A percentile compares a stretch with the other conserved stretches of the same genome.
phyloP scores from a whole-genome alignment of 2,329 filamentous ascomycete species.

The Ophiostoma himal-ulmi region DNA sequence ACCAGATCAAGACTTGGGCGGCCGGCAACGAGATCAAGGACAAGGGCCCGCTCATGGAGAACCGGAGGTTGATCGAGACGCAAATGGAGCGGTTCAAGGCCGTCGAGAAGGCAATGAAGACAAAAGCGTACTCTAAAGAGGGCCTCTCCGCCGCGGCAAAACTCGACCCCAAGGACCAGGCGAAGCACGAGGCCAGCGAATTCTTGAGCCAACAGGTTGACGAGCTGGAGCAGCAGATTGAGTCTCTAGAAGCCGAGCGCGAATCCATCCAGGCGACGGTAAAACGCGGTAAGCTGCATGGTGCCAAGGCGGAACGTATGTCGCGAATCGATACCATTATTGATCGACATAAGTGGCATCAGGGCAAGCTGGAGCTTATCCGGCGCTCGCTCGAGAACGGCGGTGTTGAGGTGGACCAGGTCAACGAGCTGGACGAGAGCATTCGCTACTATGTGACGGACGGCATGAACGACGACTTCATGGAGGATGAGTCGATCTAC shows the following conservation, averaged over 20 bases:
- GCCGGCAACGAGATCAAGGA: slow-evolving; percentile 99
- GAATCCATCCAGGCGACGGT: slow-evolving; percentile 79
- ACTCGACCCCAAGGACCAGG: slow-evolving; percentile 95
- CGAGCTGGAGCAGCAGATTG: slow-evolving; percentile 88
- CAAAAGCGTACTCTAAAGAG: slow-evolving; percentile 98
- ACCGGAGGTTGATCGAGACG: slow-evolving; percentile 95
- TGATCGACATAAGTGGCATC: slow-evolving; percentile 95
- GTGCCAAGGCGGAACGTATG: slow-evolving; percentile 77
- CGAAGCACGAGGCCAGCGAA: slow-evolving; percentile 80
- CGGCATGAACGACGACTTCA: slow-evolving; percentile 80
- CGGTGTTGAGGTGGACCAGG: slow-evolving; percentile 78
- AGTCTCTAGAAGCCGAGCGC: slow-evolving; percentile 82
- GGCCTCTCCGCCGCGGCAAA: slow-evolving; percentile 86
- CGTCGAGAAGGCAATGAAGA: slow-evolving; percentile 99
- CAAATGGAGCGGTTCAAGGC: slow-evolving; percentile 99
- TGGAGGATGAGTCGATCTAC: slow-evolving; percentile 92
- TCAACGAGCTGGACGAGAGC: slow-evolving; percentile 81
- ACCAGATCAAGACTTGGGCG: slow-evolving; percentile 99
- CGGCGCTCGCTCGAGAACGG: slow-evolving; percentile 88
- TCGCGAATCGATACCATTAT: slow-evolving; percentile 76
- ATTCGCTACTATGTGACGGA: slow-evolving; percentile 95
- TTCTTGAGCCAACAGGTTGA: slow-evolving; percentile 85
- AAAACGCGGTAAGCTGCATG: slow-evolving; percentile 92
- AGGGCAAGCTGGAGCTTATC: slow-evolving; percentile 84
- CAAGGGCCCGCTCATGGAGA: slow-evolving; percentile 88